A percentile compares a stretch with the other conserved stretches of the same genome.
Conservation (phyloP, 257 asterid species). For the Asclepias syriaca region DNA sequence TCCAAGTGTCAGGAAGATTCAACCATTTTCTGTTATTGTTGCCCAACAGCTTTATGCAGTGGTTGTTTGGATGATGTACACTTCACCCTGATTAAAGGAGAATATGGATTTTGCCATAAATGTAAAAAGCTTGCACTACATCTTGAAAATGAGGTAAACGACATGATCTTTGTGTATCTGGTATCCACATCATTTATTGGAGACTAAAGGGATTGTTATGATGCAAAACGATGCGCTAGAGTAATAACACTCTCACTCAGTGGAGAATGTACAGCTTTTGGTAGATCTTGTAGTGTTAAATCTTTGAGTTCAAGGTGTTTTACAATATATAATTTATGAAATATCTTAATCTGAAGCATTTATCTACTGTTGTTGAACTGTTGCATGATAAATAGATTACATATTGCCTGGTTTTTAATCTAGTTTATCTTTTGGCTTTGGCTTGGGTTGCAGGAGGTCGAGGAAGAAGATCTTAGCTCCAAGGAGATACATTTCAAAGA, state of each 20-base stretch:
- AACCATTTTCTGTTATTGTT: slow-evolving; percentile 50
- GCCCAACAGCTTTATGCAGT: slow-evolving; percentile 50
- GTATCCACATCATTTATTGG: too few species aligned
- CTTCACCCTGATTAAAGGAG: slow-evolving; percentile 41
- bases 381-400: neutral
- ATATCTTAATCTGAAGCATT: neutral
- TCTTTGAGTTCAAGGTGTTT: too few species aligned
- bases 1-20: slow-evolving; percentile 32
- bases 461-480: slow-evolving; percentile 37
- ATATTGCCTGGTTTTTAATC: neutral
- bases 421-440: slow-evolving; percentile 17
- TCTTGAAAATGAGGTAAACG: slow-evolving; percentile 59
- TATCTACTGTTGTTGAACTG: neutral
- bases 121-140: slow-evolving; percentile 49
- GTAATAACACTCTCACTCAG: neutral
- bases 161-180: slow-evolving; percentile 21
- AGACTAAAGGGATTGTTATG: neutral
- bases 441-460: slow-evolving; percentile 42
- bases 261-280: too few species aligned
- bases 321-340: neutral
- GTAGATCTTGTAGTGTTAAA: too few species aligned
- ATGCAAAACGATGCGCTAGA: neutral
- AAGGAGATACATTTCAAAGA: slow-evolving; percentile 50
- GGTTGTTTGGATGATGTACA: slow-evolving; percentile 32
- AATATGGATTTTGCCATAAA: slow-evolving; percentile 54